A percentile compares a stretch with the other conserved stretches of the same genome.
phyloP scores from a whole-genome alignment of 345 rosid genomes.

The Cardamine resedifolia region DNA sequence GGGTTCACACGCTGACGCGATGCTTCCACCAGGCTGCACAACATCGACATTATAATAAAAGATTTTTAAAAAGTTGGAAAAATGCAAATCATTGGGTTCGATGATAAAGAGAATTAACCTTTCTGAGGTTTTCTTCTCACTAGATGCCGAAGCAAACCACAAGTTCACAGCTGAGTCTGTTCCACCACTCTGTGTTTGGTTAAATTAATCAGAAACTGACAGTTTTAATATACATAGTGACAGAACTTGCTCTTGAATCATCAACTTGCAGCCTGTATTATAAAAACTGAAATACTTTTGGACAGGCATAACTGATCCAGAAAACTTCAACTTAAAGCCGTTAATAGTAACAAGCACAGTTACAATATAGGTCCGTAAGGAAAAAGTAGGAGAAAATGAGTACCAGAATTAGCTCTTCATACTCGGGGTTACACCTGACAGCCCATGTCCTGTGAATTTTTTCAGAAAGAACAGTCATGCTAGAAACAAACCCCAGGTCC shows the following conservation, averaged over 20 bases:
- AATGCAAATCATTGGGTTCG: background rate
- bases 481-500: background rate
- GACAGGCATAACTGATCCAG: background rate
- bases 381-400: slow-evolving; percentile 21
- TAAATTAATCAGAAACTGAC: slow-evolving; percentile 2
- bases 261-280: background rate
- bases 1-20: slow-evolving; percentile 42
- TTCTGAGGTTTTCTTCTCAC: slow-evolving; percentile 47
- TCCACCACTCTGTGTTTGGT: slow-evolving; percentile 72
- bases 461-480: background rate
- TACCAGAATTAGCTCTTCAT: slow-evolving; percentile 75
- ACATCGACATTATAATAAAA: background rate
- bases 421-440: slow-evolving; percentile 80
- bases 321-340: background rate
- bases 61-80: background rate
- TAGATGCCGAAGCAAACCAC: slow-evolving; percentile 66
- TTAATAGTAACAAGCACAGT: background rate
- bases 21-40: slow-evolving; percentile 45
- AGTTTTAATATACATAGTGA: background rate
- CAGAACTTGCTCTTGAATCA: background rate
- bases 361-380: slow-evolving; percentile 10
- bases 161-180: slow-evolving; percentile 87
- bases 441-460: slow-evolving; percentile 77
- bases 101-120: slow-evolving; percentile 45
- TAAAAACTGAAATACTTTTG: background rate